Evolutionary conservation across 345 rosid genomes (phyloP), one percentile per base, ranked within the genome.

Genomic region (Euphorbia peplus): DNA sequence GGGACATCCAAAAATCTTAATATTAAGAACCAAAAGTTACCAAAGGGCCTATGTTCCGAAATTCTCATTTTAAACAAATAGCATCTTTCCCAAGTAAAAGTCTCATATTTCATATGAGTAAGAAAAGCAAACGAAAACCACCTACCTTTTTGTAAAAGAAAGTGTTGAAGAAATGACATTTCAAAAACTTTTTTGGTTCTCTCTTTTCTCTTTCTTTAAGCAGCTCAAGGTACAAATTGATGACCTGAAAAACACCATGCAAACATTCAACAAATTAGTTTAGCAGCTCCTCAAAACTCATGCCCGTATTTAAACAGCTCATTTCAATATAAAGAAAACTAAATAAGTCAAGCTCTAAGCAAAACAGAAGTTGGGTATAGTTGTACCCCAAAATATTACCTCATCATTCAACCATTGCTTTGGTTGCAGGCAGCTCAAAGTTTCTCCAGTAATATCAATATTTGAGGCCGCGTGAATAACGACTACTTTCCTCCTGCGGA

Each of bases 121-220:
- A 64, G 64, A 16, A 54, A 3, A 24, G 10, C 37, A 48, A 66
- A 67, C 19, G n/a, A n/a, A 69, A 67, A 64, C 19, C 39, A 66
- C 71, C 28, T 62, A 95, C 99, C 99, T 88, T 95, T 14, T 90
- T 90, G 87, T 87, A 95, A 79, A 95, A 95, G 66, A 95, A 95
- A 53, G 99, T 88, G 78, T 70, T 95, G 79, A 86, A 90, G 64
- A 90, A 95, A 86, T 95, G 99, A 63, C 98, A 95, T 82, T 88
- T 95, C 61, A 92, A 69, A 73, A 88, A 90, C 83, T 87, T 90
- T 63, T 78, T 69, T 64, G 99, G 92, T 44, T 92, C 92, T 79
- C 99, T 87, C 69, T 73, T 84, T 80, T 95, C 98, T 79, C 99
- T 81, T 75, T 92, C 99, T 83, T 92, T 95, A 75, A 95, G 83